Conservation (phyloP, 179 eudicot genomes). For the Silene vulgaris region DNA sequence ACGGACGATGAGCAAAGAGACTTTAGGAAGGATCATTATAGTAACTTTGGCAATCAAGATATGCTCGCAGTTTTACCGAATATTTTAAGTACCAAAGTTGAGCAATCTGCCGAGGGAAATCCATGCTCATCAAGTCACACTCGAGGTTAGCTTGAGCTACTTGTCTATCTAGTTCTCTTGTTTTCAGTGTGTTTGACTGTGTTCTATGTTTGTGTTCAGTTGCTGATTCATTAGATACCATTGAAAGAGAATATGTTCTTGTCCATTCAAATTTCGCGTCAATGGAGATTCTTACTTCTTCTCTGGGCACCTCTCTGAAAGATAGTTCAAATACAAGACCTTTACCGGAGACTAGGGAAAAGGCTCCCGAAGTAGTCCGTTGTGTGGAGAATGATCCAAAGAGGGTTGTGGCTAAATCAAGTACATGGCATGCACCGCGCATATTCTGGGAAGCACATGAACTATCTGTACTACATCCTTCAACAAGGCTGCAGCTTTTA, state of each 20-base stretch:
- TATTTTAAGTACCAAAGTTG: constrained; percentile 14
- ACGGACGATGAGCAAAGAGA: constrained; percentile 18
- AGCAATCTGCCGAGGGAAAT: constrained; percentile 26
- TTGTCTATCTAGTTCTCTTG: constrained; percentile 16
- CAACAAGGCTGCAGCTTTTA: constrained; percentile 41
- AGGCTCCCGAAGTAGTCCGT: constrained; percentile 18
- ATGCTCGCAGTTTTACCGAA: constrained; percentile 15
- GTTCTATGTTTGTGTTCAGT: constrained; percentile 27
- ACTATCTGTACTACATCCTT: constrained; percentile 32
- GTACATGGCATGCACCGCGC: constrained; percentile 26
- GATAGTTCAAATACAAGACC: constrained; percentile 32
- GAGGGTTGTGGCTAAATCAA: constrained; percentile 15
- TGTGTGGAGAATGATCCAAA: constrained; percentile 20
- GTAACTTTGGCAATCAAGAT: constrained; percentile 20
- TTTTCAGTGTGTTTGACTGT: constrained; percentile 17
- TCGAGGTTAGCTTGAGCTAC: constrained; percentile 30
- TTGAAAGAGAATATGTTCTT: constrained; percentile 44
- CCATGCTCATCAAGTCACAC: constrained; percentile 27
- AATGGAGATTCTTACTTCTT: constrained; percentile 44
- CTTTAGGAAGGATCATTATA: constrained; percentile 22
- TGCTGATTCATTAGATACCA: constrained; percentile 44
- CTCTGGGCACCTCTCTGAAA: constrained; percentile 37
- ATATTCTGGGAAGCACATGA: constrained; percentile 29
- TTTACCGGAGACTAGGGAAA: constrained; percentile 21
- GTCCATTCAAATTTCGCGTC: constrained; percentile 49